These are phyloP conservation scores for Fusarium ambrosium DNA, from an alignment of 2,329 filamentous ascomycete species.

Conservation along the genomic window DNA sequence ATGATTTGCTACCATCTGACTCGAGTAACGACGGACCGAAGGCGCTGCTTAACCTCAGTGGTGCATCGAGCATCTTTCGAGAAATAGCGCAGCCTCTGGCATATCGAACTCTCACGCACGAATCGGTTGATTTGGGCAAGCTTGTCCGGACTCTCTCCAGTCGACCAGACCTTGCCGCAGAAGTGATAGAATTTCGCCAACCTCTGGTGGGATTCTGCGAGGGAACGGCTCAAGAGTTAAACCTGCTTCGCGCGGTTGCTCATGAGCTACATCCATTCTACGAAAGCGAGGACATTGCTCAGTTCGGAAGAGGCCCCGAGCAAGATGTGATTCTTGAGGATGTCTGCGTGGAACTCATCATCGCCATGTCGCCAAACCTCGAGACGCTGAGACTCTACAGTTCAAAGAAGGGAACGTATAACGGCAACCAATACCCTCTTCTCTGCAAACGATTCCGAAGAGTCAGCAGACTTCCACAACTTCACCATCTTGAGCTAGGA, in stretches of 20 bases:
- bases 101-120: background rate
- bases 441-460: background rate
- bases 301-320: background rate
- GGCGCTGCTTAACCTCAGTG: background rate
- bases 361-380: slow-evolving; percentile 3
- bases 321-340: background rate
- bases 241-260: background rate
- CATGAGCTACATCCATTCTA: background rate
- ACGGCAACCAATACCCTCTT: background rate
- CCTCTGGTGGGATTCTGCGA: background rate
- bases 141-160: background rate
- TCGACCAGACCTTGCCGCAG: background rate
- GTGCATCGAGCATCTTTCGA: background rate
- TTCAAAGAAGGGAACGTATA: background rate
- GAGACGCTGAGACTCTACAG: slow-evolving; percentile 2
- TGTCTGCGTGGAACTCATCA: slow-evolving; percentile 6
- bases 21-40: background rate
- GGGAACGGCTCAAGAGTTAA: background rate
- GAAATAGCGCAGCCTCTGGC: slow-evolving; percentile 6
- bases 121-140: background rate
- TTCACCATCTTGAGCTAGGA: slow-evolving; percentile 1
- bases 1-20: background rate
- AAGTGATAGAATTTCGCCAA: background rate
- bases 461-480: background rate
- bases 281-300: background rate